Conservation (phyloP, 768 basidiomycete species). For the Neoboletus subvelutipes region DNA sequence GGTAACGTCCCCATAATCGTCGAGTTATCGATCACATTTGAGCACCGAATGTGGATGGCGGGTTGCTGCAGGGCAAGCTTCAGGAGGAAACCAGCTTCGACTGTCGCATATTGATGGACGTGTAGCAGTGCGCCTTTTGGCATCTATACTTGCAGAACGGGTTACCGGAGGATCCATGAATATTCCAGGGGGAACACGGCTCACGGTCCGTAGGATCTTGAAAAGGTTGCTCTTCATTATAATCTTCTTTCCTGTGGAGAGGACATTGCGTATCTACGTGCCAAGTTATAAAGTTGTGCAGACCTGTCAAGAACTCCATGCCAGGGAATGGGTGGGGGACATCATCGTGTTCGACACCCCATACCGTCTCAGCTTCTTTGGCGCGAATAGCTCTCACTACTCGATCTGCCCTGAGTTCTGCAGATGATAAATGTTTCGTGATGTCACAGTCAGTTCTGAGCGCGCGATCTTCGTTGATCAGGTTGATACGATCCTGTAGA, state of each 20-base stretch:
- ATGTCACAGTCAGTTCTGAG: constrained; percentile 45
- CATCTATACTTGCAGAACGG: constrained; percentile 32
- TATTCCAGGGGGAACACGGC: neutral
- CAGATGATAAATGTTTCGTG: constrained; percentile 30
- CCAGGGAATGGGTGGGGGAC: constrained; percentile 67
- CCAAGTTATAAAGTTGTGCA: neutral
- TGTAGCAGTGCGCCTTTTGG: constrained; percentile 50
- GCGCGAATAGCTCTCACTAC: constrained; percentile 54
- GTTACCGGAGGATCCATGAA: neutral
- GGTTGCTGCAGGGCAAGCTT: constrained; percentile 38
- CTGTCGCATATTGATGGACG: constrained; percentile 44
- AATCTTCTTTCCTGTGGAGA: constrained; percentile 27
- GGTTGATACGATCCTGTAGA: constrained; percentile 17
- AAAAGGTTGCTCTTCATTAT: constrained; percentile 42
- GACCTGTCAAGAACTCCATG: constrained; percentile 74
- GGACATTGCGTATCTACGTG: neutral
- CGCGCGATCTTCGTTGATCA: constrained; percentile 45
- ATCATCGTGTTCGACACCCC: constrained; percentile 51
- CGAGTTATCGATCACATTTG: constrained; percentile 19
- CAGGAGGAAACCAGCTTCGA: constrained; percentile 36
- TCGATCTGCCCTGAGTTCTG: constrained; percentile 53
- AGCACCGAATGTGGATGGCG: constrained; percentile 38
- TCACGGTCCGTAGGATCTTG: constrained; percentile 38
- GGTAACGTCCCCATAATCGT: constrained; percentile 33
- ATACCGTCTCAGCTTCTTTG: constrained; percentile 52